Conservation (phyloP, 176 grass and related monocot genomes). For the maize (Zea mays) region DNA sequence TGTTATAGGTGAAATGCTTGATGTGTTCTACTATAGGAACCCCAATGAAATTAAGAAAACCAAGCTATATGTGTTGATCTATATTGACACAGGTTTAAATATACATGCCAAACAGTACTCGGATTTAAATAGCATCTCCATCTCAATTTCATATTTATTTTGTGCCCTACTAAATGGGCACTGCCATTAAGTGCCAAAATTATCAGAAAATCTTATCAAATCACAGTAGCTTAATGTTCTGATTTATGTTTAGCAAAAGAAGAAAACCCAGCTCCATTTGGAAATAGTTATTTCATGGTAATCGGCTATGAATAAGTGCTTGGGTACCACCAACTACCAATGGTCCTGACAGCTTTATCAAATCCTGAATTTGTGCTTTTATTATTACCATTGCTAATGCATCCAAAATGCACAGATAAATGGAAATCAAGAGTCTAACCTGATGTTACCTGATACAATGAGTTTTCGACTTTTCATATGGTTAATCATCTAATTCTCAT, state of each 20-base stretch:
- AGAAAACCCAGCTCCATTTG: background rate
- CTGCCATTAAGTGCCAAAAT: background rate
- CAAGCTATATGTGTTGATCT: slow-evolving; percentile 91
- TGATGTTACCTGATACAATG: background rate
- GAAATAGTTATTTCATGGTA: background rate
- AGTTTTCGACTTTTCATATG: background rate
- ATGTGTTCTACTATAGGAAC: slow-evolving; percentile 94
- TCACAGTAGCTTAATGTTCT: background rate
- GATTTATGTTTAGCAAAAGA: background rate
- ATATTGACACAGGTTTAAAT: slow-evolving; percentile 48
- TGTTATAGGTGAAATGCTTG: slow-evolving; percentile 95
- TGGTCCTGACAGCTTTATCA: background rate
- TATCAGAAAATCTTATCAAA: background rate
- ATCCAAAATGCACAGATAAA: background rate
- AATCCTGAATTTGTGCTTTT: background rate
- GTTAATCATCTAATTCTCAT: background rate
- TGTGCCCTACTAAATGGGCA: background rate
- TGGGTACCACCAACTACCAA: background rate
- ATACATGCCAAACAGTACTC: background rate
- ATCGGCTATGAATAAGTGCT: background rate
- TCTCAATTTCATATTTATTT: background rate
- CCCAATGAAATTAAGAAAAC: slow-evolving; percentile 85
- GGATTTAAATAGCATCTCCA: background rate
- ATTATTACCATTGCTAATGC: background rate
- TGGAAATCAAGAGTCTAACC: background rate